Evolutionary conservation across 805 yeast species (phyloP).

Genomic region (Saccharomycopsis selenospora): DNA sequence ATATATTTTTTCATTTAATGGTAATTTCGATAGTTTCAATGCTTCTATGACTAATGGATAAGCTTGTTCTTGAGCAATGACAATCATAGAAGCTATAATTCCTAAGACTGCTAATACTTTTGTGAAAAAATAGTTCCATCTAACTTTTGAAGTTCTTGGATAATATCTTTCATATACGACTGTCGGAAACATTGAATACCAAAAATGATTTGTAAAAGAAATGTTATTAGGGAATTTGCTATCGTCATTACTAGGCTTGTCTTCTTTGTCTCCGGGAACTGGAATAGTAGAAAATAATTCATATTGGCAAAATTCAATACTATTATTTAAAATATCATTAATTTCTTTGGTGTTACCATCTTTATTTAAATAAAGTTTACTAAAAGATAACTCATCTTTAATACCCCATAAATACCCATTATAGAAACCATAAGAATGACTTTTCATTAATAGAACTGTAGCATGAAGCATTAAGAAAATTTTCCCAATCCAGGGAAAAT

Average conservation of each 20-base stretch:
- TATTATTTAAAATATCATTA: slow-evolving; percentile 34
- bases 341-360: slow-evolving; percentile 27
- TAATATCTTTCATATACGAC: slow-evolving; percentile 75
- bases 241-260: slow-evolving; percentile 16
- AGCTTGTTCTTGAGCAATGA: slow-evolving; percentile 65
- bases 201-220: slow-evolving; percentile 55
- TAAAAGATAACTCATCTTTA: slow-evolving; percentile 43
- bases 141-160: slow-evolving; percentile 64
- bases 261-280: slow-evolving; percentile 9
- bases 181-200: slow-evolving; percentile 84
- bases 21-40: slow-evolving; percentile 40
- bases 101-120: slow-evolving; percentile 83
- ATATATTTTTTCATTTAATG: slow-evolving; percentile 38
- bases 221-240: slow-evolving; percentile 69
- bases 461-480: slow-evolving; percentile 81
- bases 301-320: slow-evolving; percentile 60
- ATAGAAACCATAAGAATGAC: slow-evolving; percentile 88
- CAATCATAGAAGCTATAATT: slow-evolving; percentile 72
- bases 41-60: slow-evolving; percentile 68
- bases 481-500: slow-evolving; percentile 84
- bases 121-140: slow-evolving; percentile 60
- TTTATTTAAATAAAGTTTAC: slow-evolving; percentile 38
- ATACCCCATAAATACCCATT: slow-evolving; percentile 84
- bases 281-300: slow-evolving; percentile 59
- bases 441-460: slow-evolving; percentile 84